Conservation (phyloP, 768 basidiomycete species). For the Cystofilobasidium ferigula region DNA sequence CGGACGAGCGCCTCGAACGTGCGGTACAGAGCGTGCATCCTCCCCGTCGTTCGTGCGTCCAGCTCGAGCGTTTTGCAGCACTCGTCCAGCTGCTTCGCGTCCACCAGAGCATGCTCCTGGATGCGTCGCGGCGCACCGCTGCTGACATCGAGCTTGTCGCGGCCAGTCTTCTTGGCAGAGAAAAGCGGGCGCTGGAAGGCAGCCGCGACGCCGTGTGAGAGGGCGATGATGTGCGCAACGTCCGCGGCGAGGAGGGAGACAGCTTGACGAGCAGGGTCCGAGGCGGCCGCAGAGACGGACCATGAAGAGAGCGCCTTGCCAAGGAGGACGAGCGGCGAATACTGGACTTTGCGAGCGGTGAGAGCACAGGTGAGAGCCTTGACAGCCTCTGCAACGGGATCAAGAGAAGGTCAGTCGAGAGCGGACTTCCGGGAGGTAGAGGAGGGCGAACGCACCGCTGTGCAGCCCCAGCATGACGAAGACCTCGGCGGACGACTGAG, state of each 20-base stretch:
- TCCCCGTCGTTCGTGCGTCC: conserved; percentile 12
- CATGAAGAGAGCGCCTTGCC: not conserved
- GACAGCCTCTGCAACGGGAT: conserved; percentile 8
- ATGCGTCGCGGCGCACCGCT: not conserved
- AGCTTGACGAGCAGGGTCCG: not conserved
- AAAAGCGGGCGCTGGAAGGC: conserved; percentile 11
- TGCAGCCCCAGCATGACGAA: not conserved
- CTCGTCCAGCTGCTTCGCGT: not conserved
- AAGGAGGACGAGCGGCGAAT: conserved; percentile 11
- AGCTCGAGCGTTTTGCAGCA: conserved; percentile 2
- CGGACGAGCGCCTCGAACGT: not conserved
- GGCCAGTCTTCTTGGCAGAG: not conserved
- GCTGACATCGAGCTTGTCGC: not conserved
- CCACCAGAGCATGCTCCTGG: not conserved
- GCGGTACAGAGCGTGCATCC: conserved; percentile 12
- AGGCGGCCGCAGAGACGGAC: not conserved
- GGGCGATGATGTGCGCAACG: not conserved
- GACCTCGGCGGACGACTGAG: conserved; percentile 4
- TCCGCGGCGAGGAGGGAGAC: conserved; percentile 1
- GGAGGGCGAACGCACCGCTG: not conserved
- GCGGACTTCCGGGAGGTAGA: not conserved
- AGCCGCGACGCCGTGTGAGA: not conserved
- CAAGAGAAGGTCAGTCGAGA: not conserved
- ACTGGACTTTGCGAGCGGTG: conserved; percentile 13
- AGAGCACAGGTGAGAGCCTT: conserved; percentile 20